Evolutionary conservation across 1,284 basidiomycete genomes (phyloP).

Genomic region (Coriolopsis trogii): DNA sequence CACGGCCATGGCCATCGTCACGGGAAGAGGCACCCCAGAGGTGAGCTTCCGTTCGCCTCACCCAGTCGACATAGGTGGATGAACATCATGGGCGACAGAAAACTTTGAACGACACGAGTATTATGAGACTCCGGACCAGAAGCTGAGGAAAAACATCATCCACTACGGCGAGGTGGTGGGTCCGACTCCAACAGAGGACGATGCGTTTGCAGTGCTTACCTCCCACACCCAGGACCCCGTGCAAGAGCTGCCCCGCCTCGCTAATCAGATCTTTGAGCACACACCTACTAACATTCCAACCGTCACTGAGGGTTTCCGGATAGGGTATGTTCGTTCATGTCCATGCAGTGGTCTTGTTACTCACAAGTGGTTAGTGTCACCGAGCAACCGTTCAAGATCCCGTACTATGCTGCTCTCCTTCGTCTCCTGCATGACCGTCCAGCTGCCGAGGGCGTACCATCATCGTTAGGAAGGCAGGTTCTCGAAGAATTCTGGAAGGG

Average conservation of each 20-base stretch:
- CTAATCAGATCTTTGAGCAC: conserved; percentile 65
- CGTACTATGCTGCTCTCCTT: conserved; percentile 85
- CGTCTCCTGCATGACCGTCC: conserved; percentile 62
- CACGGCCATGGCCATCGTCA: conserved; percentile 38
- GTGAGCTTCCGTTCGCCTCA: conserved; percentile 37
- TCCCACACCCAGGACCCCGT: conserved; percentile 55
- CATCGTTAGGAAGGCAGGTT: conserved; percentile 70
- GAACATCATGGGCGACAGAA: conserved; percentile 32
- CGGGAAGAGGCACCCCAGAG: conserved; percentile 48
- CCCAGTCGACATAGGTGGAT: background rate
- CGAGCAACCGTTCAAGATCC: conserved; percentile 91
- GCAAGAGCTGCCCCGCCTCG: conserved; percentile 70
- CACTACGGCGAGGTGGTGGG: conserved; percentile 85
- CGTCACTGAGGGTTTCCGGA: conserved; percentile 76
- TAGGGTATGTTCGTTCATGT: conserved; percentile 53
- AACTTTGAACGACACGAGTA: conserved; percentile 62
- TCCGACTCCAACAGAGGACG: conserved; percentile 10
- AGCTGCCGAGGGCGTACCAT: conserved; percentile 26
- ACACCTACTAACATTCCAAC: conserved; percentile 57
- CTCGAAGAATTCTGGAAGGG: conserved; percentile 88
- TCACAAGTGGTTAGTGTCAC: conserved; percentile 54
- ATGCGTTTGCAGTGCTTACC: background rate
- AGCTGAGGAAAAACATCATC: conserved; percentile 69
- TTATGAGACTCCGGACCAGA: conserved; percentile 73
- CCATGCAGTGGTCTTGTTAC: background rate